Evolutionary conservation across 2,329 filamentous ascomycete species (phyloP), one percentile per base, ranked within the genome.

Genomic region (Simplicillium sp.): DNA sequence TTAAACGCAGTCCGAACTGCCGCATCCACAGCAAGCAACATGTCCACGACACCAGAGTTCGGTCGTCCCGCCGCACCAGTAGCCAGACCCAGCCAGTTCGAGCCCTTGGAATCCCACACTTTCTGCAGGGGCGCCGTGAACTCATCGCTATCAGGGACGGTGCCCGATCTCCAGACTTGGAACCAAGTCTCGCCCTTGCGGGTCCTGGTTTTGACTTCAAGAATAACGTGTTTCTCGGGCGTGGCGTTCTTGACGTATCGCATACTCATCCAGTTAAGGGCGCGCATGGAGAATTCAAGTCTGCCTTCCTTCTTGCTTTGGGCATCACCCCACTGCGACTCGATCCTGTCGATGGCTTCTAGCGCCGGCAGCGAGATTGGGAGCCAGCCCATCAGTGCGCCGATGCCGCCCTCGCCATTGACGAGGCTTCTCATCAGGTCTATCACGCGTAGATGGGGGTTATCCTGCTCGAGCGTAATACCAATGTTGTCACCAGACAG

Each of bases 371-470:
- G 68, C 7, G 84, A 81, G 15, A 70, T 57, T 2, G 72, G 70
- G 20, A 85, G 62, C 53, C 65, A 79, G 44, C 58, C 62, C 50
- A 66, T 78, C 59, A 67, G 73, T 50, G 51, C 70, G 50, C 59
- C 70, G 54, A 65, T 85, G 50, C 55, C 71, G 39, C 56, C 65
- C 32, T 68, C 55, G 33, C 68, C 64, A 53, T 82, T 82, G 44
- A 80, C 70, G 7, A 80, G 62, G 3, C 62, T 65, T 40, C 70
- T 70, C 44, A 87, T 65, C 35, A 75, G 64, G 47, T 80, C 75
- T 15, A 71, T 61, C 11, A 84, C 69, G 14, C 79, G 73, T 35
- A 81, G 63, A 52, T 88, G 84, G 2, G 84, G 84, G 50, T 84
- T 87, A 11, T 67, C 68, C 12, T 65, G 62, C 33, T 80, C 70